Conservation (phyloP, 805 yeast species). For the Suhomyces sp. region DNA sequence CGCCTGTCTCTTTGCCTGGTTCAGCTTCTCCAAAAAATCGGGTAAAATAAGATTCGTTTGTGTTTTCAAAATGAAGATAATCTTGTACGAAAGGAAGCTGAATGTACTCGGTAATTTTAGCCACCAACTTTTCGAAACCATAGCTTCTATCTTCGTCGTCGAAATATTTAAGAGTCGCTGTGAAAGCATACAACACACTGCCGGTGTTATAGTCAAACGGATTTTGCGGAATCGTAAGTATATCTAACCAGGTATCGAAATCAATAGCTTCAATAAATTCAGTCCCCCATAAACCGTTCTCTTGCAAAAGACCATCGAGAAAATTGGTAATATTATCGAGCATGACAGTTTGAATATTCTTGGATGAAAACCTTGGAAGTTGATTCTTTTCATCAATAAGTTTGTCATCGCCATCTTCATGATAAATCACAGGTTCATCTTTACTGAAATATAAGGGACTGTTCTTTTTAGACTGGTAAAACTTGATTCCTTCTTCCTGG, state of each 20-base stretch:
- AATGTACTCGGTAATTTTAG: slow-evolving; percentile 30
- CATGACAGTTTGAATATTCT: slow-evolving; percentile 42
- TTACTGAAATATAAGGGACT: slow-evolving; percentile 40
- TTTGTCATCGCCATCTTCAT: slow-evolving; percentile 33
- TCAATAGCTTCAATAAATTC: slow-evolving; percentile 36
- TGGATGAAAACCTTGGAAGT: slow-evolving; percentile 40
- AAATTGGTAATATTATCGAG: slow-evolving; percentile 51
- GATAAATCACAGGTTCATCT: slow-evolving; percentile 39
- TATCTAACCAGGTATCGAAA: slow-evolving; percentile 45
- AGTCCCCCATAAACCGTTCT: slow-evolving; percentile 47
- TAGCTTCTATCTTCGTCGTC: slow-evolving; percentile 55
- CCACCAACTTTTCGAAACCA: slow-evolving; percentile 38
- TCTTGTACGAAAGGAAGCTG: slow-evolving; percentile 23
- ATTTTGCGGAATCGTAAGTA: slow-evolving; percentile 48
- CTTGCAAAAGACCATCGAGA: slow-evolving; percentile 51
- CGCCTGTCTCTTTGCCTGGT: slow-evolving; percentile 12
- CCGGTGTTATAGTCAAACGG: slow-evolving; percentile 64
- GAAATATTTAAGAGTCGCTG: slow-evolving; percentile 53
- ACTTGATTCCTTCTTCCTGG: slow-evolving; percentile 34
- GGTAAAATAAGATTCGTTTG: slow-evolving; percentile 34
- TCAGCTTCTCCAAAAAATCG: slow-evolving; percentile 24
- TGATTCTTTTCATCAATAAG: not conserved
- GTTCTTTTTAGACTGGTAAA: slow-evolving; percentile 37
- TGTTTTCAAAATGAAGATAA: slow-evolving; percentile 26
- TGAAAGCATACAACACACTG: slow-evolving; percentile 49